Base-by-base conservation (phyloP, 2,329 filamentous ascomycete genomes). In the Stemphylium beticola region DNA sequence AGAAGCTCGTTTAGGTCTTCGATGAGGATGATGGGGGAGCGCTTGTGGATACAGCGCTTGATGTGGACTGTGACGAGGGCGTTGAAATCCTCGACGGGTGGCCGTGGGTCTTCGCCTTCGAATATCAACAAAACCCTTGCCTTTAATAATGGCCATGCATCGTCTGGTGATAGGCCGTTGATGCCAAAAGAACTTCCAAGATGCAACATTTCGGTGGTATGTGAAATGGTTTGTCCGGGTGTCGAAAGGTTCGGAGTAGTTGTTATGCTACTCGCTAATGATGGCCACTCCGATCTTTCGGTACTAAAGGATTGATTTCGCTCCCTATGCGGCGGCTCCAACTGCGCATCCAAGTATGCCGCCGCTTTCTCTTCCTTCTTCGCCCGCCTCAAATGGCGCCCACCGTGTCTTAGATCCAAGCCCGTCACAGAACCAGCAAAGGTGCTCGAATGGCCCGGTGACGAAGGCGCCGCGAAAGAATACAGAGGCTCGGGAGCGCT, bases 31-130 rank as follows among this genome's bases (percentile, higher is more conserved):
- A 86, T 85, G 1, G 90, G 89, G 0, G 86, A 84, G 37, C 90
- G 84, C 52, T 88, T 87, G 69, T 91, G 87, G 44, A 93, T 85
- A 71, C 90, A 93, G 56, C 87, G 88, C 66, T 90, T 86, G 11
- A 95, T 86, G 69, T 95, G 90, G 64, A 91, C 84, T 59, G 83
- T 84, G n/a, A 93, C 90, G 1, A 93, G 82, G 15, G 87, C 82
- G 67, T 96, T 96, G 67, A 95, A 87, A 67, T 93, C 90, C 72
- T 96, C 91, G 5, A 95, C 85, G 0, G 91, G 90, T n/a, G 91
- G 80, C 32, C 89, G 83, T 15, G 93, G 77, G 60, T 92, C 90
- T 68, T 93, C 91, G 26, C 89, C 90, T 61, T 93, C 89, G 62
- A 95, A 96, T 2, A 95, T 85, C 52, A 89, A 84, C 4, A 93